phyloP scores from a whole-genome alignment of 1,284 basidiomycete species.

The Ceratobasidium sp. region DNA sequence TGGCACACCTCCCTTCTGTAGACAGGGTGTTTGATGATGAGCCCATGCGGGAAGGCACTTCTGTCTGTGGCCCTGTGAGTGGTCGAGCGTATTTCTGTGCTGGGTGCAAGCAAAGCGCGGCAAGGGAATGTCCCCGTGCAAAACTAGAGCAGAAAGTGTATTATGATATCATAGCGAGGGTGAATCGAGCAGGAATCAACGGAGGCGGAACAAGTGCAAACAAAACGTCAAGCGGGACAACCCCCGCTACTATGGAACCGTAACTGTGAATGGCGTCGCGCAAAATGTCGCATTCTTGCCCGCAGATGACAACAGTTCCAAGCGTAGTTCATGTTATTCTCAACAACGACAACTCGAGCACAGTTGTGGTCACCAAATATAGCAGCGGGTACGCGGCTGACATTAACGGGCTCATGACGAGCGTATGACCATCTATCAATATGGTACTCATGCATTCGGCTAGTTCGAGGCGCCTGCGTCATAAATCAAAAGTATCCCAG shows the following conservation, averaged over 20 bases:
- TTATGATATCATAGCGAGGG: too few species aligned
- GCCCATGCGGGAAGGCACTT: too few species aligned
- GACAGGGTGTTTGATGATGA: too few species aligned
- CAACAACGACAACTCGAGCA: slow-evolving; percentile 46
- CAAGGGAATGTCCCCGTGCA: too few species aligned
- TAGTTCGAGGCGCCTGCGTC: neutral
- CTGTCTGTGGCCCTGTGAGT: too few species aligned
- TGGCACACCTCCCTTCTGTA: too few species aligned
- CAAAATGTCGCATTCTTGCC: slow-evolving; percentile 48
- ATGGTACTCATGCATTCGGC: neutral
- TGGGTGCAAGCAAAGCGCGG: too few species aligned
- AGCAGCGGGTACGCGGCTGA: slow-evolving; percentile 43
- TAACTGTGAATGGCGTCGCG: slow-evolving; percentile 46
- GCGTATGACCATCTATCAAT: neutral
- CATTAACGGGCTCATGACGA: slow-evolving; percentile 47
- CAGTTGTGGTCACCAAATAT: slow-evolving; percentile 34
- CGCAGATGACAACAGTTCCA: slow-evolving; percentile 44
- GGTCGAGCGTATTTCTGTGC: too few species aligned
- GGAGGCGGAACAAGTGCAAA: too few species aligned
- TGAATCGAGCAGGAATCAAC: too few species aligned
- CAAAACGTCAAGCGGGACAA: too few species aligned
- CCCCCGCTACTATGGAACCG: slow-evolving; percentile 44
- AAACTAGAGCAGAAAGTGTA: too few species aligned
- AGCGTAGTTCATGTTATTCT: slow-evolving; percentile 46
- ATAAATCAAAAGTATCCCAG: neutral